Evolutionary conservation across 2,329 filamentous ascomycete genomes (phyloP).

Genomic region (Diaporthe caulivora): DNA sequence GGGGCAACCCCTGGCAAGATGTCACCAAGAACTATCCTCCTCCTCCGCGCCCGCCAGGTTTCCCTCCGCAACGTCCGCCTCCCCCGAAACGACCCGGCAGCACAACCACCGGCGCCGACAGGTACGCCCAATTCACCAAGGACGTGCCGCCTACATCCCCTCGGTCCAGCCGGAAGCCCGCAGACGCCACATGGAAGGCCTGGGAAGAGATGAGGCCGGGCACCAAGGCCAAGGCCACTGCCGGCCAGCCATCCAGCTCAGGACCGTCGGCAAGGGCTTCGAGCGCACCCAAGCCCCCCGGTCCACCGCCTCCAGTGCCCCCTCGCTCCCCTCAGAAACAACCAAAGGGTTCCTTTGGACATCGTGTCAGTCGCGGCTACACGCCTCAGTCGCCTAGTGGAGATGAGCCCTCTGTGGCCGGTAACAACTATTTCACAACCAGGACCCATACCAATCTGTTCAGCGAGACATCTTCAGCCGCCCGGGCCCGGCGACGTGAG

Average conservation of each 20-base stretch:
- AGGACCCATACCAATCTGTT: slow-evolving; percentile 42
- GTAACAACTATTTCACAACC: slow-evolving; percentile 63
- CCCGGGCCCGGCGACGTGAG: slow-evolving; percentile 40
- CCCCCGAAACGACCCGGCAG: slow-evolving; percentile 42
- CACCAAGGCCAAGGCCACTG: slow-evolving; percentile 36
- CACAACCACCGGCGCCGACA: slow-evolving; percentile 35
- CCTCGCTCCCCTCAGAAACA: slow-evolving; percentile 66
- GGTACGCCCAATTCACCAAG: slow-evolving; percentile 39
- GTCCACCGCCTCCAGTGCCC: slow-evolving; percentile 55
- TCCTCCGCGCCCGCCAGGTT: slow-evolving; percentile 54
- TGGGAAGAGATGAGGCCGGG: slow-evolving; percentile 52
- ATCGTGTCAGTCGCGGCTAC: slow-evolving; percentile 59
- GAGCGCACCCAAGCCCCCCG: slow-evolving; percentile 30
- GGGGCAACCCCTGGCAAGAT: slow-evolving; percentile 69
- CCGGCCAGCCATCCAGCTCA: slow-evolving; percentile 42
- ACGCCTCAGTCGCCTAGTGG: slow-evolving; percentile 62
- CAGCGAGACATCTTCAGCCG: slow-evolving; percentile 43
- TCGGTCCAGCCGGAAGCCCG: slow-evolving; percentile 38
- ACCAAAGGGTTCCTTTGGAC: slow-evolving; percentile 67
- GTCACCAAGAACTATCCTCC: slow-evolving; percentile 62
- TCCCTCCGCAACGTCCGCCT: slow-evolving; percentile 46
- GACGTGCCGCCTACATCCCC: slow-evolving; percentile 39
- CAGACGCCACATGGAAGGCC: slow-evolving; percentile 48
- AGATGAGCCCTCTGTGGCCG: slow-evolving; percentile 66
- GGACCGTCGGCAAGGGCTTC: slow-evolving; percentile 31